phyloP scores from a whole-genome alignment of 2,329 filamentous ascomycete genomes.

The Aspergillus sp. region DNA sequence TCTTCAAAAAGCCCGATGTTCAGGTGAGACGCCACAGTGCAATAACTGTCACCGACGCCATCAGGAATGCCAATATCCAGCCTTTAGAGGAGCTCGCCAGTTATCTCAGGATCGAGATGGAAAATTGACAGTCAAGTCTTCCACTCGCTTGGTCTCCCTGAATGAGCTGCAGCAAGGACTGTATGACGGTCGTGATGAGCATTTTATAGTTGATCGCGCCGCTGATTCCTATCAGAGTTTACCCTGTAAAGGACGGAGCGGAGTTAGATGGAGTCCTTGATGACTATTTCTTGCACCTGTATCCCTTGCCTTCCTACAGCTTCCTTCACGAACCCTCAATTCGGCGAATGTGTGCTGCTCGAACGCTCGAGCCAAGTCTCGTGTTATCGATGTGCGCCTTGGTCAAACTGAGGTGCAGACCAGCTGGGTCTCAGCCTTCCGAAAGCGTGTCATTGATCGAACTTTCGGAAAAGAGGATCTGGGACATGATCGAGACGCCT shows the following conservation, averaged over 20 bases:
- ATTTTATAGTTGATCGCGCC: neutral
- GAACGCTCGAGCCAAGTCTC: neutral
- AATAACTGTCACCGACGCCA: neutral
- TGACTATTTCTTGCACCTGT: neutral
- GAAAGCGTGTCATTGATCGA: neutral
- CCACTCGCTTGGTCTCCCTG: neutral
- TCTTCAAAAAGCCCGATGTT: neutral
- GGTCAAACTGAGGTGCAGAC: neutral
- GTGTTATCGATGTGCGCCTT: neutral
- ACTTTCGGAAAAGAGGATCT: neutral
- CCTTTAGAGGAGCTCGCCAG: neutral
- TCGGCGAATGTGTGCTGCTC: neutral
- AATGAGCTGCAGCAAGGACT: neutral
- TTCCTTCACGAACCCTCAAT: neutral
- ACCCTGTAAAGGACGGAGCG: neutral
- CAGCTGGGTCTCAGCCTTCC: neutral
- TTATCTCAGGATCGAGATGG: neutral
- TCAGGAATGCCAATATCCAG: neutral
- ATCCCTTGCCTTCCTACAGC: neutral
- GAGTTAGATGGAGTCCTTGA: neutral
- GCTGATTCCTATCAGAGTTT: neutral
- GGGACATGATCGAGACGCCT: neutral
- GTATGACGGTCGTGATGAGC: neutral
- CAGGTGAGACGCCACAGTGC: neutral
- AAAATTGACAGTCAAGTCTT: neutral